Evolutionary conservation across 208 protist species (phyloP).

Genomic region (Porcisia deanei): DNA sequence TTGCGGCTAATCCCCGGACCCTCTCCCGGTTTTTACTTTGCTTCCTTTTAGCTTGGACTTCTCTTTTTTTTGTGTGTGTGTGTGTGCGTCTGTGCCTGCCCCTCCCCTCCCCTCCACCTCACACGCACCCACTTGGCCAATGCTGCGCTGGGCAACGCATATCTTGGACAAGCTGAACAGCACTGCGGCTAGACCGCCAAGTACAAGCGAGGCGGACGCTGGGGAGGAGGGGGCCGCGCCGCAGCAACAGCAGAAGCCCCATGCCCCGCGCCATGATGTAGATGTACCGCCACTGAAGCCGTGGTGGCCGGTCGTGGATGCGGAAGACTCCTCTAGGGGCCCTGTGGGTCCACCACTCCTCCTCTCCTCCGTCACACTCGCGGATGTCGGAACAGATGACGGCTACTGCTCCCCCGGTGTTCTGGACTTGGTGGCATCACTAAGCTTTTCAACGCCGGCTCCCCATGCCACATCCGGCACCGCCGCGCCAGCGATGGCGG

Average conservation of each 20-base stretch:
- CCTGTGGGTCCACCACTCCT: background rate
- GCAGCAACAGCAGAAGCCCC: background rate
- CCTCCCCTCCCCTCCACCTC: background rate
- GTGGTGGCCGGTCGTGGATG: background rate
- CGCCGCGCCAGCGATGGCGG: too few relatives aligned
- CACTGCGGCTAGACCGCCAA: background rate
- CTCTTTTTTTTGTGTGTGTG: background rate
- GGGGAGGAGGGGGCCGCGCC: too few relatives aligned
- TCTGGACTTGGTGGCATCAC: background rate
- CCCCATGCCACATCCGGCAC: background rate
- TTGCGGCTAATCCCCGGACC: too few relatives aligned
- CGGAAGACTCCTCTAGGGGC: background rate
- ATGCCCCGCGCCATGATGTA: background rate
- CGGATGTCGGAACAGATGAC: background rate
- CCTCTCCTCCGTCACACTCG: background rate
- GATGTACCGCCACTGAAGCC: constrained; percentile 16
- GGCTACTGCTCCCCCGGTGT: constrained; percentile 9
- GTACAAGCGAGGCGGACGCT: background rate
- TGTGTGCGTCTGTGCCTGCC: background rate
- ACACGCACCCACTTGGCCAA: background rate
- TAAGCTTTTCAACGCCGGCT: background rate
- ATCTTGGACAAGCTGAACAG: background rate
- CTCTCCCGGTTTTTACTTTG: background rate
- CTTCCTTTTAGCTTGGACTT: background rate
- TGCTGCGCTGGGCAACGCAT: constrained; percentile 6